phyloP scores from a whole-genome alignment of 495 filamentous ascomycete species.

The Ramalina intermedia region DNA sequence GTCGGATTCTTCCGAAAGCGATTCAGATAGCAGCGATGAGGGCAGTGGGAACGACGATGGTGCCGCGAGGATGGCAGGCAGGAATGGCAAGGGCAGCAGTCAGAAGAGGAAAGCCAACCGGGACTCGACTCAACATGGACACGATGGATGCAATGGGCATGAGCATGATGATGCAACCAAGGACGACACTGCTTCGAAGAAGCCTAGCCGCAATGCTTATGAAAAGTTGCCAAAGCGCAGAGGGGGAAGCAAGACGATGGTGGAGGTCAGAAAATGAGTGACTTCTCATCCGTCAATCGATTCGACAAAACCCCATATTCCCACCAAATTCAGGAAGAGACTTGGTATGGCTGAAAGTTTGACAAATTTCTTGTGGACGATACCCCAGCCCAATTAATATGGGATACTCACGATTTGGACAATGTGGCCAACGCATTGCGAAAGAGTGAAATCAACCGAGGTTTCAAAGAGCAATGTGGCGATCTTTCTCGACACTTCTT shows the following conservation, averaged over 20 bases:
- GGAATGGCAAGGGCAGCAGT: slow-evolving; percentile 10
- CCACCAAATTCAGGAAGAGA: too few relatives aligned
- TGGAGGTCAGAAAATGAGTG: slow-evolving; percentile 4
- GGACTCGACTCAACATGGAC: slow-evolving; percentile 8
- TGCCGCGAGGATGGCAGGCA: slow-evolving; percentile 11
- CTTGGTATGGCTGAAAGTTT: too few relatives aligned
- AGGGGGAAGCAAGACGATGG: slow-evolving; percentile 6
- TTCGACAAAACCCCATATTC: too few relatives aligned
- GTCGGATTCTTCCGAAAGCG: slow-evolving; percentile 45
- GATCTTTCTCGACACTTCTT: too few relatives aligned
- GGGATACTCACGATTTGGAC: too few relatives aligned
- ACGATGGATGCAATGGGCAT: slow-evolving; percentile 27
- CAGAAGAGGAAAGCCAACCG: not conserved
- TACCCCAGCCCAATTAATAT: too few relatives aligned
- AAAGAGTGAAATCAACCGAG: too few relatives aligned
- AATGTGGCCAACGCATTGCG: too few relatives aligned
- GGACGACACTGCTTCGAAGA: slow-evolving; percentile 23
- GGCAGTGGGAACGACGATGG: slow-evolving; percentile 25
- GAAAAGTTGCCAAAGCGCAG: slow-evolving; percentile 67
- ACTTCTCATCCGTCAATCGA: not conserved
- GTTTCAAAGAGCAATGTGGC: too few relatives aligned
- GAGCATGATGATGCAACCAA: slow-evolving; percentile 20
- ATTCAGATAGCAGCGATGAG: slow-evolving; percentile 28
- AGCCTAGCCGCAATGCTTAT: slow-evolving; percentile 79
- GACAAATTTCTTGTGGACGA: too few relatives aligned